Percentiles rank a stretch among this genome's conserved stretches.
These are phyloP conservation scores for Hordeum pubiflorum DNA, from an alignment of 202 grass and related monocot genomes.

Conservation along the genomic window DNA sequence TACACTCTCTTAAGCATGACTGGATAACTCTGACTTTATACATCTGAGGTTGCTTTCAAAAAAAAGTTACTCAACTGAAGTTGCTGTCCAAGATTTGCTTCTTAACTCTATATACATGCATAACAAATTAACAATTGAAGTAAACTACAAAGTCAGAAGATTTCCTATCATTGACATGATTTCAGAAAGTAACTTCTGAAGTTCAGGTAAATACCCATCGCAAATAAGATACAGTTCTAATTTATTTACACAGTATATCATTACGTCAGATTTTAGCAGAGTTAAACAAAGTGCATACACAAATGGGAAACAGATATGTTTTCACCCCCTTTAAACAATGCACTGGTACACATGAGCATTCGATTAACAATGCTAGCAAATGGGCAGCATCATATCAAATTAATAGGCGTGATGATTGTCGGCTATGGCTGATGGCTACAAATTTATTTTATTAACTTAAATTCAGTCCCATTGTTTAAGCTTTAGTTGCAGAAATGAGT, in stretches of 20 bases:
- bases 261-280: neutral
- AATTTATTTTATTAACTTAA: slow-evolving; percentile 8
- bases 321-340: slow-evolving; percentile 12
- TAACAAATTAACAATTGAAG: slow-evolving; percentile 8
- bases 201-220: neutral
- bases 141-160: neutral
- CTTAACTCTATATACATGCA: neutral
- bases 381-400: neutral
- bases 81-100: neutral
- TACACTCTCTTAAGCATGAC: slow-evolving; percentile 20
- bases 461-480: neutral
- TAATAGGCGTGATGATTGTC: neutral
- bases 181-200: neutral
- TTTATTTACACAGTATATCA: neutral
- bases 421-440: neutral
- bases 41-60: neutral
- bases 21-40: slow-evolving; percentile 8
- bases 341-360: neutral
- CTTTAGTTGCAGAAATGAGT: slow-evolving; percentile 2
- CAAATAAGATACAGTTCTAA: neutral
- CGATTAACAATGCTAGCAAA: neutral
- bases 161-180: slow-evolving; percentile 4
- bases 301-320: neutral
- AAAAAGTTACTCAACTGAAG: neutral
- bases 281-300: neutral